Conservation (phyloP, 371 early-diverging fungal species). For the Sporodiniella umbellata region DNA sequence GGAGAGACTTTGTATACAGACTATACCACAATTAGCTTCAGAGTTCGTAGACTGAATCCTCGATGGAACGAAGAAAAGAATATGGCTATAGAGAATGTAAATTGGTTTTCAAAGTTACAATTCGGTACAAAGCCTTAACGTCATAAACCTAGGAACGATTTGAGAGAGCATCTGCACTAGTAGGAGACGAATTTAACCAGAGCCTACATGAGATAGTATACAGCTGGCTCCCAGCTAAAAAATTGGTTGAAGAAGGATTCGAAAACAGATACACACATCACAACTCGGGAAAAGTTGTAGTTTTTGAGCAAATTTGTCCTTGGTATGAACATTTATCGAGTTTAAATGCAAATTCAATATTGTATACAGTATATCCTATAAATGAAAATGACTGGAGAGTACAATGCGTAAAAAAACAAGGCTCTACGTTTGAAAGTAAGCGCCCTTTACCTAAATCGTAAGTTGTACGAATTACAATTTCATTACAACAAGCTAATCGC, state of each 20-base stretch:
- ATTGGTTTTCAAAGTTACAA: too few species aligned
- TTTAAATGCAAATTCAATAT: background rate
- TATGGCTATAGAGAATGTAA: background rate
- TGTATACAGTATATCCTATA: background rate
- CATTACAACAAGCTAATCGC: background rate
- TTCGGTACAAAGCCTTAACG: background rate
- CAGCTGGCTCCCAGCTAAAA: conserved; percentile 3
- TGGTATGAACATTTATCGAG: conserved; percentile 1
- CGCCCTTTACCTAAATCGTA: background rate
- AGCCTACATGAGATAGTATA: background rate
- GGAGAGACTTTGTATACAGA: background rate
- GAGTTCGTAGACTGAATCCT: conserved; percentile 5
- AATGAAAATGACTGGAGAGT: background rate
- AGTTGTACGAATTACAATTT: background rate
- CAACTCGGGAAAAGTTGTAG: conserved; percentile 1
- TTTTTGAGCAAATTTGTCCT: conserved; percentile 1
- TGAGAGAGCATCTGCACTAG: conserved; percentile 3
- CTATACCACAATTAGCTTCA: background rate
- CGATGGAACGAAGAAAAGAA: conserved; percentile 2
- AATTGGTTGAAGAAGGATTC: background rate
- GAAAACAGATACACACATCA: conserved; percentile 1
- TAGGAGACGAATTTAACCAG: conserved; percentile 3
- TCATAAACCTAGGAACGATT: conserved; percentile 2
- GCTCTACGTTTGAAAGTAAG: background rate
- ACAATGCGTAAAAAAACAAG: background rate